Evolutionary conservation across 306 rosid genomes (phyloP), one percentile per base, ranked within the genome.

Genomic region (Gastrolobium bilobum): DNA sequence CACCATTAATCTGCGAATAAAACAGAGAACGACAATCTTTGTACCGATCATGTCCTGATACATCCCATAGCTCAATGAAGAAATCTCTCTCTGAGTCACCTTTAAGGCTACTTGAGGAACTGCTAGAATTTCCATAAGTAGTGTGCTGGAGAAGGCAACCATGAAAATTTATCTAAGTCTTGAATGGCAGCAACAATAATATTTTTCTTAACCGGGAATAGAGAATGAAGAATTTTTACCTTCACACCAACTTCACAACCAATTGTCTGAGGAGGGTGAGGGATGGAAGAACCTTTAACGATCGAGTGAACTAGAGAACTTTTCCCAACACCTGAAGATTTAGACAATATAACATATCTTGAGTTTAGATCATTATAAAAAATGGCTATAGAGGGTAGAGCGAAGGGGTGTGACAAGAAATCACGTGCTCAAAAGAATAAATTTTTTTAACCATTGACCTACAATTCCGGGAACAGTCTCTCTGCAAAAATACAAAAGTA

Each of bases 1-100:
- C 80, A 88, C 99, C 99, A 87, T 93, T 96, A 48, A 91, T 87
- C 86, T 96, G 99, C 29, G 97, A 86, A 87, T 90, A 96, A 80
- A 96, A 96, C 76, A 93, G 96, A 77, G 96, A 90, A 54, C 97
- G 93, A 33, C 96, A 96, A 71, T 96, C 97, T 88, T 91, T 90
- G 89, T 96, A 96, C 71, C 97, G 92, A 8, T 96, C 99, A 79
- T 93, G 99, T 58, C 99, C 99, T 30, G 96, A 93, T 58, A 96
- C 93, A 89, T 96, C 99, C 99, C 99, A 96, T 47, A 96, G 94
- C 83, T 96, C 99, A 73, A 96, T 86, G 44, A 96, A 96, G 80
- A 96, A 93, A 75, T 93, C 93, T 83, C 99, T 93, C 85, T 93
- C 97, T 11, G 93, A 73, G 53, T 93, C 98, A 69, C 97, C 93